Base-by-base conservation (phyloP, 306 rosid genomes). In the Lathyrus sativus region DNA sequence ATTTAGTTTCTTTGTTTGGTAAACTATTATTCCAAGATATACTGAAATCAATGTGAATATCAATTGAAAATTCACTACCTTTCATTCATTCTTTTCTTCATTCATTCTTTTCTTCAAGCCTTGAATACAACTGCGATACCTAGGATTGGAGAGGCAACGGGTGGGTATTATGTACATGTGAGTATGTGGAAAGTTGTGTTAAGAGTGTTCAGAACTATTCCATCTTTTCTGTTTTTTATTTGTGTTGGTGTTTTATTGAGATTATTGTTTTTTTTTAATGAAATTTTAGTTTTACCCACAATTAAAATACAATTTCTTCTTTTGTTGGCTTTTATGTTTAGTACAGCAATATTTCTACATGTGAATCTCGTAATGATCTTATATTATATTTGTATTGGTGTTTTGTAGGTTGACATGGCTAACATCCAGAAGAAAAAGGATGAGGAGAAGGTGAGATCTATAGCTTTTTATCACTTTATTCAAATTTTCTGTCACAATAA, bases 341-440 rank as follows among this genome's bases (percentile, higher is more conserved):
- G 41, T 26, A 38, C 4, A 19, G 43, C 62, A 31, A 11, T 42
- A 14, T 65, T 44, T 19, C 12, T 28, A 37, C 17, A 6, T 62
- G 26, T 56, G 33, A 50, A 55, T 35, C 44, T 74, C 33, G 24
- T 49, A 69, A 42, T 33, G 62, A 39, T 29, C 37, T 67, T 60
- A 2, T 9, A 43, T 18, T 46, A 26, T 22, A 4, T 39, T 54
- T 66, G 45, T 38, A 12, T 74, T 0, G 7, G 37, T 71, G 19
- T 51, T 67, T 39, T 73, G 71, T 72, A 92, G 98, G 39, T 78
- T 73, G 98, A 92, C 76, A 10, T 89, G 93, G 98, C 91, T 29
- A 92, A 92, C 78, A 39, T 92, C 43, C 96, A 92, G 82, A 89
- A 92, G 89, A 89, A 92, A 77, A 92, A 92, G 49, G 98, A 92